Conservation (phyloP, 2,329 filamentous ascomycete species). For the Mycosphaerella arachidis region DNA sequence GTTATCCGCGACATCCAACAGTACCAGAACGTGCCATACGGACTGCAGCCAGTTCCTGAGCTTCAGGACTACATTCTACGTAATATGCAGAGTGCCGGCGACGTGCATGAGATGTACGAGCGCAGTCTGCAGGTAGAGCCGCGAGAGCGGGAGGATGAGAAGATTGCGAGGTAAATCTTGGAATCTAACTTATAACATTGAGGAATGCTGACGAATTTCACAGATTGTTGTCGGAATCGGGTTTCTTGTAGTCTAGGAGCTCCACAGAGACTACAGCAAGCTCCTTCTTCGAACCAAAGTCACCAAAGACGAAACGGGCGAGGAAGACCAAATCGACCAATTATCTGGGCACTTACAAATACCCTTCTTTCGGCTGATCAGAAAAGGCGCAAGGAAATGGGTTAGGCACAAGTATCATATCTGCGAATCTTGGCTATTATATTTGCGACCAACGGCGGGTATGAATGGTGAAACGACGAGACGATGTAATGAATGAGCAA, state of each 20-base stretch:
- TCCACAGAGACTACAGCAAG: slow-evolving; percentile 14
- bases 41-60: slow-evolving; percentile 80
- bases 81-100: slow-evolving; percentile 91
- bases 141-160: slow-evolving; percentile 94
- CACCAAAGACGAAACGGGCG: slow-evolving; percentile 4
- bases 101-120: slow-evolving; percentile 99
- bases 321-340: slow-evolving; percentile 1
- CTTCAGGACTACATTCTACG: slow-evolving; percentile 94
- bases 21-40: slow-evolving; percentile 97
- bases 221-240: slow-evolving; percentile 52
- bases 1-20: slow-evolving; percentile 98
- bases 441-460: not conserved
- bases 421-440: not conserved
- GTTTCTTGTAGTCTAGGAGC: slow-evolving; percentile 43
- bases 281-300: slow-evolving; percentile 8
- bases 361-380: not conserved
- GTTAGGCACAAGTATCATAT: not conserved
- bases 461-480: not conserved
- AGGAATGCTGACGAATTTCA: slow-evolving; percentile 15
- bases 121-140: slow-evolving; percentile 91
- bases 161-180: slow-evolving; percentile 85
- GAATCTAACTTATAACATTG: not conserved
- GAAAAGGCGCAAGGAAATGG: not conserved
- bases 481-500: slow-evolving; percentile 4
- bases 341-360: slow-evolving; percentile 2